Percentiles rank a stretch among this genome's conserved stretches.
phyloP scores from a whole-genome alignment of 2,329 filamentous ascomycete species.

The Claviceps lovelessii region DNA sequence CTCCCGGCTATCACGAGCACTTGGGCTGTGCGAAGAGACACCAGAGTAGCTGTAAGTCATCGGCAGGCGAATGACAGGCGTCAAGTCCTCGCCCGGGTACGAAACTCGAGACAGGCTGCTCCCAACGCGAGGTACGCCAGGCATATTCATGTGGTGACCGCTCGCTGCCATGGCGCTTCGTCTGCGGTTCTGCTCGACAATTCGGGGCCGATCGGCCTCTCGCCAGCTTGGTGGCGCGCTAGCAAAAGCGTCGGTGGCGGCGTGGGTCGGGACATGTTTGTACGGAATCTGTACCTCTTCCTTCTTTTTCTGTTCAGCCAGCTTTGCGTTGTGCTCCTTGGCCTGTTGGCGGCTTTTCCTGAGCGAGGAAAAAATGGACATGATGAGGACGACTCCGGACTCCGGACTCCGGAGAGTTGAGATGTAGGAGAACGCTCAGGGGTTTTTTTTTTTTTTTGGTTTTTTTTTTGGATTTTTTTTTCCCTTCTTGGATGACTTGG shows the following conservation, averaged over 20 bases:
- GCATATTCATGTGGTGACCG: conserved; percentile 24
- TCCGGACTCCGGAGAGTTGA: neutral
- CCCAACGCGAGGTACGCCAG: conserved; percentile 28
- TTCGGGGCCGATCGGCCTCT: conserved; percentile 29
- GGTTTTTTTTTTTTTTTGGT: too few relatives aligned
- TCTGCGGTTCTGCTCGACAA: conserved; percentile 35
- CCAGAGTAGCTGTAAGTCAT: conserved; percentile 30
- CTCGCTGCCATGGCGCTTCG: conserved; percentile 33
- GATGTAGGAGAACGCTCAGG: neutral
- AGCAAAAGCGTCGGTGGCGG: conserved; percentile 41
- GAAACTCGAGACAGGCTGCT: conserved; percentile 34
- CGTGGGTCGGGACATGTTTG: conserved; percentile 47
- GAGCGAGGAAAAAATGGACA: conserved; percentile 45
- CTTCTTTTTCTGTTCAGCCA: conserved; percentile 31
- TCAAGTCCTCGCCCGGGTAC: conserved; percentile 28
- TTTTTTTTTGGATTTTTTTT: too few relatives aligned
- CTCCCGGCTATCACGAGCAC: conserved; percentile 16
- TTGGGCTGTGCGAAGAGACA: conserved; percentile 16
- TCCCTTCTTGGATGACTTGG: neutral
- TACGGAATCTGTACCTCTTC: conserved; percentile 31
- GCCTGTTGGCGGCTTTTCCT: conserved; percentile 38
- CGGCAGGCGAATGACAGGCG: conserved; percentile 25
- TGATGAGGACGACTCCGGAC: conserved; percentile 13
- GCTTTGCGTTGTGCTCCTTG: conserved; percentile 37
- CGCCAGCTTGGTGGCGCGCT: conserved; percentile 39